Base-by-base conservation (phyloP, 2,329 filamentous ascomycete genomes). In the Fusarium falciforme region DNA sequence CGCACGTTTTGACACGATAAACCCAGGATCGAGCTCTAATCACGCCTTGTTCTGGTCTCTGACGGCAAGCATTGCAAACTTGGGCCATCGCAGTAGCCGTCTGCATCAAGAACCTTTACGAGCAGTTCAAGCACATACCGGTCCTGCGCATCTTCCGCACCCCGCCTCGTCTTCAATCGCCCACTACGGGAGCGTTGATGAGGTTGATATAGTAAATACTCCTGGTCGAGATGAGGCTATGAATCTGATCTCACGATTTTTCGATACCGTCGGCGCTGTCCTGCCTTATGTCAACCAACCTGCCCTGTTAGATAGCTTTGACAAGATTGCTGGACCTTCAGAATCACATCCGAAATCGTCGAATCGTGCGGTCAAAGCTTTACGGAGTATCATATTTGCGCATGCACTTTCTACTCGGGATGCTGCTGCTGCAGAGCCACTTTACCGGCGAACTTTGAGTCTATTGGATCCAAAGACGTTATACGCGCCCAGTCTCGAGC, bases 31-130 rank as follows among this genome's bases (percentile, higher is more conserved):
- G 14, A 80, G 75, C 44, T 80, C 80, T 8, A 82, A 82, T 35
- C 80, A 82, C 57, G 77, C 78, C 17, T 66, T 81, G 36, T 82
- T 81, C 57, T 73, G 78, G 62, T 76, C 76, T 2, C 68, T 82
- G 6, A 79, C 79, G 2, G 71, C 72, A 1, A 77, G 72, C 35
- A 79, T 82, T 36, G 77, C 77, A 8, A 78, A 78, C 49, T 65
- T 77, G n/a, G 75, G 76, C 4, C 78, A 76, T 35, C 70, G 68
- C n/a, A 67, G 61, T 22, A 58, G 42, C 14, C 61, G 54, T 6
- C 36, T 69, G 38, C 27, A 57, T 16, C 59, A 61, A 36, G 59
- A 61, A 42, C 22, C 59, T 17, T 12, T 61, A 29, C 40, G 36
- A 25, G 20, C 59, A 12, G 20, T 44, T 16, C 57, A 44, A 25